These are phyloP conservation scores for Cotoneaster glaucophyllus DNA, from an alignment of 306 rosid genomes.

Conservation along the genomic window DNA sequence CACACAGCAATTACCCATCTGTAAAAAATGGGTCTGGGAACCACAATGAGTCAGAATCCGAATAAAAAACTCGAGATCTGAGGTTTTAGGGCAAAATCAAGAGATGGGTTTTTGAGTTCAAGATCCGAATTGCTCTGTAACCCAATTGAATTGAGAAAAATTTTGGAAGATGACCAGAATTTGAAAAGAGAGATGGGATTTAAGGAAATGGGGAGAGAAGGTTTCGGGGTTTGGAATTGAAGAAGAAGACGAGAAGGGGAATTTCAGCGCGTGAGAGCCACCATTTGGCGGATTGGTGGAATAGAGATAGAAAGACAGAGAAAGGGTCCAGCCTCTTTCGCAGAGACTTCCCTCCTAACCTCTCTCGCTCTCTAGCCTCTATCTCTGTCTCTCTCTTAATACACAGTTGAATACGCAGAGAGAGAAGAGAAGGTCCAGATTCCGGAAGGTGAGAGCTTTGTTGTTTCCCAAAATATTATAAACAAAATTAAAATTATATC, in stretches of 20 bases:
- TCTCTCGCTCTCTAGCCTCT: background rate
- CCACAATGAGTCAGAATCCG: background rate
- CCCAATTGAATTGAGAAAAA: background rate
- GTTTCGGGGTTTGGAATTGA: conserved; percentile 3
- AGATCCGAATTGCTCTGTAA: background rate
- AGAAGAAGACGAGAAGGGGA: conserved; percentile 14
- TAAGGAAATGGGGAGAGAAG: background rate
- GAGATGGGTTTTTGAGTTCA: background rate
- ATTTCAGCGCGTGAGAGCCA: conserved; percentile 22
- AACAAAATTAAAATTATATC: background rate
- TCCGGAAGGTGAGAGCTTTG: background rate
- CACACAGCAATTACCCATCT: conserved; percentile 83
- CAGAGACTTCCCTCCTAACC: conserved; percentile 25
- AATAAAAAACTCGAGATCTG: background rate
- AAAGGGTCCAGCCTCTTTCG: conserved; percentile 10
- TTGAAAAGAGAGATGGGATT: conserved; percentile 1
- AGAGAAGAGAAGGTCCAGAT: background rate
- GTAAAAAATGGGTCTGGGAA: background rate
- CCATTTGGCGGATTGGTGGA: background rate
- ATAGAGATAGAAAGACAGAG: background rate
- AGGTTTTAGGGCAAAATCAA: background rate
- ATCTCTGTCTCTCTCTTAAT: background rate
- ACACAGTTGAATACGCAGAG: background rate
- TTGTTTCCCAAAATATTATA: conserved; percentile 17
- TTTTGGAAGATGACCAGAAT: background rate